A percentile compares a stretch with the other conserved stretches of the same genome.
Evolutionary conservation across 2,329 filamentous ascomycete genomes (phyloP).

Genomic region (Colletotrichum karsti): DNA sequence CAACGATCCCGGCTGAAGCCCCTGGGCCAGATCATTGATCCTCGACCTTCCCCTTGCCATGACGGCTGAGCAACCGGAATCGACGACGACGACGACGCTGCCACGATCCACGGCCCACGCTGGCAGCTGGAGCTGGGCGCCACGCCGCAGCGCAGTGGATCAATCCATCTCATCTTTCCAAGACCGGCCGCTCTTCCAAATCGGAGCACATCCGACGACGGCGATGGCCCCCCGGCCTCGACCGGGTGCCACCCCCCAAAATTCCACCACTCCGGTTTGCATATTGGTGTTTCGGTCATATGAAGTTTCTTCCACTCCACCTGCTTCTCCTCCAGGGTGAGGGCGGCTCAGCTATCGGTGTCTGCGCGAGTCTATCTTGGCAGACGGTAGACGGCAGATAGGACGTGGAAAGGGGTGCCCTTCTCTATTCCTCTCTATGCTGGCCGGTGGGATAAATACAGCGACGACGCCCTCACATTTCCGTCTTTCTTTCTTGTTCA

Average conservation of each 20-base stretch:
- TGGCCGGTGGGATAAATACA: constrained; percentile 13
- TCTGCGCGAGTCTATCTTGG: not conserved
- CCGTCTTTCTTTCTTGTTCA: not conserved
- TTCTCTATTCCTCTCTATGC: not conserved
- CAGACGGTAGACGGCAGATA: not conserved
- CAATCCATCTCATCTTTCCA: constrained; percentile 14
- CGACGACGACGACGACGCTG: not conserved
- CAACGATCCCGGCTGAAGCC: constrained; percentile 3
- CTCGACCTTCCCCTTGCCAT: not conserved
- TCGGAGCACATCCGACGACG: constrained; percentile 15
- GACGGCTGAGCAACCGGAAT: not conserved
- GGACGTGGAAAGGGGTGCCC: not conserved
- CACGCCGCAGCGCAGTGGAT: not conserved
- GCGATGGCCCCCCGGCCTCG: constrained; percentile 9
- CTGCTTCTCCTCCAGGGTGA: not conserved
- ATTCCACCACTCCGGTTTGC: constrained; percentile 18
- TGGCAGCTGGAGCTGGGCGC: not conserved
- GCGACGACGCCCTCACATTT: not conserved
- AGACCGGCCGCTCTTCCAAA: constrained; percentile 20
- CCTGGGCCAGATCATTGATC: constrained; percentile 11
- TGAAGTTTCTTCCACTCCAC: constrained; percentile 13
- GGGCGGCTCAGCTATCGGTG: constrained; percentile 5
- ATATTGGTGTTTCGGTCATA: constrained; percentile 25
- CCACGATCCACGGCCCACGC: too few species aligned
- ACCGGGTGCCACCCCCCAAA: constrained; percentile 15